Percentiles rank a stretch among this genome's conserved stretches.
Evolutionary conservation across 768 basidiomycete genomes (phyloP).

Genomic region (Mrakia gelida): DNA sequence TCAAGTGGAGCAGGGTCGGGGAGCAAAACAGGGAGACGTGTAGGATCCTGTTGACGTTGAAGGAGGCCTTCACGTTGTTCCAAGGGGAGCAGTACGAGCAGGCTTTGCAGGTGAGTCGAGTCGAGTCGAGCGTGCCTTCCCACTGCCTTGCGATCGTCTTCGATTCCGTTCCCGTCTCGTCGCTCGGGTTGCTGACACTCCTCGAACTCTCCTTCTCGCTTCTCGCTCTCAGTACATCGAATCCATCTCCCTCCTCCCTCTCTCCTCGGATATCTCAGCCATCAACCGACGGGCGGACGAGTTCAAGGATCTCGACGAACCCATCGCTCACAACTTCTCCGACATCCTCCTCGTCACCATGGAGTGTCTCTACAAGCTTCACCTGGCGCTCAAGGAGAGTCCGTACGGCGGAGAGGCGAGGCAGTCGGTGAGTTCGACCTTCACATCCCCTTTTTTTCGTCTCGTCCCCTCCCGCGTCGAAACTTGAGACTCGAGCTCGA

Average conservation of each 20-base stretch:
- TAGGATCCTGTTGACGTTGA: slow-evolving; percentile 63
- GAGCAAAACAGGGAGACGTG: slow-evolving; percentile 60
- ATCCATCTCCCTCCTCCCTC: slow-evolving; percentile 76
- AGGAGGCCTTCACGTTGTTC: slow-evolving; percentile 75
- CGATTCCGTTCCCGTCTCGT: no score
- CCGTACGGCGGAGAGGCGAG: slow-evolving; percentile 67
- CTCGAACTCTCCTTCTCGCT: background rate
- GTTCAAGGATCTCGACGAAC: slow-evolving; percentile 77
- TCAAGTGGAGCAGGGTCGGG: slow-evolving; percentile 54
- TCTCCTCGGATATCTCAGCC: slow-evolving; percentile 76
- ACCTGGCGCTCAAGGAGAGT: slow-evolving; percentile 69
- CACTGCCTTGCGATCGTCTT: no score
- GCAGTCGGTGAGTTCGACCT: slow-evolving; percentile 61
- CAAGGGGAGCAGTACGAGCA: slow-evolving; percentile 65
- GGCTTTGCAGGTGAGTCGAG: slow-evolving; percentile 67
- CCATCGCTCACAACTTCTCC: slow-evolving; percentile 83
- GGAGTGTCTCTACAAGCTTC: slow-evolving; percentile 80
- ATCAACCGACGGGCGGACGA: slow-evolving; percentile 83
- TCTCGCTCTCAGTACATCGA: slow-evolving; percentile 64
- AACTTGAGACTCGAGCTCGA: background rate
- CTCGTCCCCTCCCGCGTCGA: slow-evolving; percentile 21
- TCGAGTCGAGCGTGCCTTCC: no score
- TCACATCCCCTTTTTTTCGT: background rate
- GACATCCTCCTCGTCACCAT: slow-evolving; percentile 83
- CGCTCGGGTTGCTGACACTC: background rate